These are phyloP conservation scores for Wickerhamiella pararugosa DNA, from an alignment of 1,139 yeast genomes.

Conservation along the genomic window DNA sequence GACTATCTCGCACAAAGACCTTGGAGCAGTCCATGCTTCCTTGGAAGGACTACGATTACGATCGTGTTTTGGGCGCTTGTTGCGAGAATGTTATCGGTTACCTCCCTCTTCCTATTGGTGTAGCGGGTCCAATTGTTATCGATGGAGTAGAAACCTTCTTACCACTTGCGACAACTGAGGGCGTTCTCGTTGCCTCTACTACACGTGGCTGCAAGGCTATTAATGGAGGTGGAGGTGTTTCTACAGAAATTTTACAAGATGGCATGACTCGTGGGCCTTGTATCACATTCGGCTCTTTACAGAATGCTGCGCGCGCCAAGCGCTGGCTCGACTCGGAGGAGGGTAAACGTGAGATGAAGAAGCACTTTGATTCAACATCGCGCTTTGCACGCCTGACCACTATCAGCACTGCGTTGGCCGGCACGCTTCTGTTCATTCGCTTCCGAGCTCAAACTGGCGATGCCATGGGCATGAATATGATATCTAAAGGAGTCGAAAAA, in stretches of 20 bases:
- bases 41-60: constrained; percentile 71
- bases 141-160: constrained; percentile 79
- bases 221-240: constrained; percentile 92
- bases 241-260: constrained; percentile 82
- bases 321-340: constrained; percentile 92
- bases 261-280: constrained; percentile 99
- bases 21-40: constrained; percentile 64
- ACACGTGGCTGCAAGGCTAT: constrained; percentile 99
- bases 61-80: constrained; percentile 95
- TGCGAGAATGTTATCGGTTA: constrained; percentile 97
- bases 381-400: constrained; percentile 91
- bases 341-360: constrained; percentile 67
- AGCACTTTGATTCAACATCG: constrained; percentile 91
- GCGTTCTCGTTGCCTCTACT: constrained; percentile 93
- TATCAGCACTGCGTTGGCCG: constrained; percentile 91
- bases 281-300: constrained; percentile 68
- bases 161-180: constrained; percentile 99
- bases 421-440: constrained; percentile 72
- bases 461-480: constrained; percentile 99
- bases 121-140: constrained; percentile 89
- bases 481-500: constrained; percentile 91
- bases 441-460: constrained; percentile 97
- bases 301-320: constrained; percentile 89
- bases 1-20: constrained; percentile 67
- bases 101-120: constrained; percentile 92